Base-by-base conservation (phyloP, 2,329 filamentous ascomycete genomes). In the Didymella pinodella region DNA sequence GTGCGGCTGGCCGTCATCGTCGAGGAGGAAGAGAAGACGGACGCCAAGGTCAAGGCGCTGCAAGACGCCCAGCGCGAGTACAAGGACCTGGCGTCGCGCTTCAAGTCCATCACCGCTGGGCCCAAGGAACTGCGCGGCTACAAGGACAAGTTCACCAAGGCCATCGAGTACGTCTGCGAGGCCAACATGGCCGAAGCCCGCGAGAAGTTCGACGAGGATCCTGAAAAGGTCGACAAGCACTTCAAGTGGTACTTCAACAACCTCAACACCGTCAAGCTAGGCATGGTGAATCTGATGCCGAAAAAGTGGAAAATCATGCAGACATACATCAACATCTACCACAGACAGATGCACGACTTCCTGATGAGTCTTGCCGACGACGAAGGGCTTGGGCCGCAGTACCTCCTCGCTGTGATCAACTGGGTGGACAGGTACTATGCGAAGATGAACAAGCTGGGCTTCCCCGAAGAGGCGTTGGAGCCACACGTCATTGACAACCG, bases 171-270 rank as follows among this genome's bases (percentile, higher is more conserved):
- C 58, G 88, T 87, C 63, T 91, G 89, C 7, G 85, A 90, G 71
- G 85, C 85, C 44, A 90, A 94, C 71, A 92, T 97, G 68, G 86
- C 88, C 12, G 83, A 87, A 59, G 85, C 88, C 40, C 86, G 88
- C 58, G 86, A 90, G 53, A 85, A 88, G 46, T 98, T 99, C 76
- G 80, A 94, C 52, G 90, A 90, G 36, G 92, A 98, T 72, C 91
- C 95, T 0, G 85, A 89, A 48, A 88, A 86, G 69, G 83, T 99
- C 46, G 91, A 96, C 64, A 97, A 97, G 81, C 88, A 86, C 65
- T 87, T 97, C 79, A 91, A 91, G 72, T 99, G 95, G 95, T 99
- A 88, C 79, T 99, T 98, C 81, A 97, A 98, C 80, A 94, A 99
- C 76, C 85, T 99, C 36, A 96, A 96, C 77, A 93, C 92, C 3